Base-by-base conservation (phyloP, 2,329 filamentous ascomycete species). In the Fusarium nisikadoi region DNA sequence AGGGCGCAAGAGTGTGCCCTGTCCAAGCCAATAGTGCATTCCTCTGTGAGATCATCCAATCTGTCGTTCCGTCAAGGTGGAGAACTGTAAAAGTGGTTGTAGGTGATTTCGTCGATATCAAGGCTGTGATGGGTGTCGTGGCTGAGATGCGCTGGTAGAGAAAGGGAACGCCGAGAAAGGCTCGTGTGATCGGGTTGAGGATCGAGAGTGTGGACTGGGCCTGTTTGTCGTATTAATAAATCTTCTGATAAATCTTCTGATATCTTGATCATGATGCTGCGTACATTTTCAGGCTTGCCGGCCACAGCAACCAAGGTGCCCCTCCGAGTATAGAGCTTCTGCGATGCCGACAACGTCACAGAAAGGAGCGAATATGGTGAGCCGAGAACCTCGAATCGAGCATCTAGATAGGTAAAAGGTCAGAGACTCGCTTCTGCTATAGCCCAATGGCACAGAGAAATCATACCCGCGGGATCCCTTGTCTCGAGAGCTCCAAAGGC, bases 21-120 rank as follows among this genome's bases (percentile, higher is more conserved):
- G 95, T 97, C 96, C 96, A 99, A 60, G 96, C 96, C n/a, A 98
- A 86, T 58, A 99, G 86, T 3, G 94, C 94, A 73, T 93, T 92
- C 70, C 94, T 89, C 80, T 98, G 95, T 11, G 94, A 89, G 13
- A 99, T 86, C 86, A 97, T 93, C 95, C 96, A 99, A 83, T 99
- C 96, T 64, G 94, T 91, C 8, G 94, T 94, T 64, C 96, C 96
- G 84, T 99, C 94, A 55, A 99, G 89, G 79, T 95, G 93, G 31
- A 99, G 87, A 12, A 97, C 90, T 17, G 93, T 91, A 75, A 99
- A 95, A 10, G 94, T 95, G 2, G 95, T 96, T 57, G 92, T 91
- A 8, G 94, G 90, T 9, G 94, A 94, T 80, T 94, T 96, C 29
- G 95, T 94, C 35, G 93, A 93, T 75, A 99, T 92, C 71, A 99